Percentiles rank a stretch among this genome's conserved stretches.
These are phyloP conservation scores for Penicillium sp. DNA, from an alignment of 2,329 filamentous ascomycete genomes.

Conservation along the genomic window DNA sequence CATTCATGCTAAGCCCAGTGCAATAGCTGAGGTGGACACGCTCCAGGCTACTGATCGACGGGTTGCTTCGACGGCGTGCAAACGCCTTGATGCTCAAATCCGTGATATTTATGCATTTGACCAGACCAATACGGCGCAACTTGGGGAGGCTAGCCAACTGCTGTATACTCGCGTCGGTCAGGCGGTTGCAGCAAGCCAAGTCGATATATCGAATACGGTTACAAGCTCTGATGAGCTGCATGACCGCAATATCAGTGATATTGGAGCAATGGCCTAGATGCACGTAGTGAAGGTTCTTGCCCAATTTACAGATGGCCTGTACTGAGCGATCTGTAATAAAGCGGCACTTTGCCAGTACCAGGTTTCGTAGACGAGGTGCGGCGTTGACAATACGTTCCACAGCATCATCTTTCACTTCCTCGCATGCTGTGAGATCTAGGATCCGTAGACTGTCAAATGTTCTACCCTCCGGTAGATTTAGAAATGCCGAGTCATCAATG, in stretches of 20 bases:
- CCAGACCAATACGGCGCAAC: slow-evolving; percentile 87
- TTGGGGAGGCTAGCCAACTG: slow-evolving; percentile 86
- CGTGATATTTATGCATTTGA: slow-evolving; percentile 90
- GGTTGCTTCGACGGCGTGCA: slow-evolving; percentile 57
- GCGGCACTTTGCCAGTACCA: slow-evolving; percentile 91
- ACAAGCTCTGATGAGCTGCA: slow-evolving; percentile 77
- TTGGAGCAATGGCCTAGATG: slow-evolving; percentile 91
- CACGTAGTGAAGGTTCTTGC: slow-evolving; percentile 95
- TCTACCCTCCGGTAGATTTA: slow-evolving; percentile 67
- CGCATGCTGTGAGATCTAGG: slow-evolving; percentile 87
- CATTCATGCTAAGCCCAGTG: slow-evolving; percentile 75
- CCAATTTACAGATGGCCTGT: slow-evolving; percentile 79
- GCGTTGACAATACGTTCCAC: slow-evolving; percentile 84
- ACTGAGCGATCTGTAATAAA: slow-evolving; percentile 90
- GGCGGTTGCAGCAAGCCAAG: slow-evolving; percentile 84
- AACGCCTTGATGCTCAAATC: slow-evolving; percentile 84
- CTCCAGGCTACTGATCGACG: slow-evolving; percentile 72
- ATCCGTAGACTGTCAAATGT: slow-evolving; percentile 88
- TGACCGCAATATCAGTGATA: slow-evolving; percentile 87
- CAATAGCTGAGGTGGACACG: slow-evolving; percentile 97
- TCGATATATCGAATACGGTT: slow-evolving; percentile 97
- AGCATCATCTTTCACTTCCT: slow-evolving; percentile 78
- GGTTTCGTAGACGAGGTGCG: slow-evolving; percentile 84
- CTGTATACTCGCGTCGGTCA: slow-evolving; percentile 85
- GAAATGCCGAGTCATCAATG: slow-evolving; percentile 85